phyloP scores from a whole-genome alignment of 2,329 filamentous ascomycete genomes.

The Cercospora zeae-maydis region DNA sequence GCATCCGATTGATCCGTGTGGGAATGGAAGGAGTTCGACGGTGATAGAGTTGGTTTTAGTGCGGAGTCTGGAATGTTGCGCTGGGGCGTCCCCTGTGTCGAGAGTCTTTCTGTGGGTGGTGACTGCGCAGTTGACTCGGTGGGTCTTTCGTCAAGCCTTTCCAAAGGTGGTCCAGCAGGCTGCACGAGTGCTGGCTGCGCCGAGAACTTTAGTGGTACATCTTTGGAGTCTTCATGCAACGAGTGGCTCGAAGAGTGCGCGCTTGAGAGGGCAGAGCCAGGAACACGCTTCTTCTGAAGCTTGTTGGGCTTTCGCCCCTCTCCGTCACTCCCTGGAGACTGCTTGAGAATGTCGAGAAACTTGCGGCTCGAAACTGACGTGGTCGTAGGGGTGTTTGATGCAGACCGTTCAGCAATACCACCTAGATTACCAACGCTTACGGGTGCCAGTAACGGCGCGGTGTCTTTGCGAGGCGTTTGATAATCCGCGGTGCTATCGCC shows the following conservation, averaged over 20 bases:
- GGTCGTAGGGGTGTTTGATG: conserved; percentile 30
- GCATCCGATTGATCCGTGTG: conserved; percentile 77
- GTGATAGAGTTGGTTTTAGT: conserved; percentile 66
- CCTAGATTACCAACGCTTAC: conserved; percentile 20
- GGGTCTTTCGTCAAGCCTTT: neutral
- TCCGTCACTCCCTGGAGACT: conserved; percentile 57
- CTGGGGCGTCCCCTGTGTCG: conserved; percentile 57
- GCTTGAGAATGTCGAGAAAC: conserved; percentile 66
- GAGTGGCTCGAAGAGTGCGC: conserved; percentile 88
- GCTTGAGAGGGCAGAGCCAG: conserved; percentile 74
- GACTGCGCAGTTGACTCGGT: conserved; percentile 44
- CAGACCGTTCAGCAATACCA: conserved; percentile 27
- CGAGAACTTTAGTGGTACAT: conserved; percentile 31
- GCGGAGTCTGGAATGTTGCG: conserved; percentile 58
- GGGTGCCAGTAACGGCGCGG: conserved; percentile 38
- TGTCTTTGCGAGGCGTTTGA: conserved; percentile 34
- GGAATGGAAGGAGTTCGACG: conserved; percentile 72
- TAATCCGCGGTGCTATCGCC: conserved; percentile 34
- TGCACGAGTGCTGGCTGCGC: conserved; percentile 18
- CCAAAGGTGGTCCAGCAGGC: neutral
- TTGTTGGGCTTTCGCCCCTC: conserved; percentile 74
- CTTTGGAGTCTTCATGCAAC: conserved; percentile 34
- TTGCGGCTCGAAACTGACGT: conserved; percentile 27
- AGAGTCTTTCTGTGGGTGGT: conserved; percentile 26
- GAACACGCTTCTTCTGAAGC: conserved; percentile 80